These are phyloP conservation scores for Fraxinus platypoda DNA, from an alignment of 305 asterid species.

Conservation along the genomic window DNA sequence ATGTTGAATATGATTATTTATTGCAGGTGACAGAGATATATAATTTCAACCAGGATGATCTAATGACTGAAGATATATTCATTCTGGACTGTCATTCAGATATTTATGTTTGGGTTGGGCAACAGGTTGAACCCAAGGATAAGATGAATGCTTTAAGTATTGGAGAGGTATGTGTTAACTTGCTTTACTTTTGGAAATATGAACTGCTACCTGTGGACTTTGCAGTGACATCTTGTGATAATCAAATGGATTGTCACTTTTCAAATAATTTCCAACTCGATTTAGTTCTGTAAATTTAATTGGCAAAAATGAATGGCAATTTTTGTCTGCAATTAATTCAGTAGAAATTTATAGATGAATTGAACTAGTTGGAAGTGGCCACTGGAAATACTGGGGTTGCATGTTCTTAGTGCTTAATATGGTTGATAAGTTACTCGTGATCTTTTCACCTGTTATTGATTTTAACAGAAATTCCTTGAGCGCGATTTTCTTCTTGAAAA, in stretches of 20 bases:
- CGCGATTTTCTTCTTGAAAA: conserved; percentile 55
- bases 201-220: conserved; percentile 2
- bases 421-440: conserved; percentile 5
- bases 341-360: conserved; percentile 2
- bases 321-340: background rate
- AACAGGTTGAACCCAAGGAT: conserved; percentile 68
- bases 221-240: conserved; percentile 5
- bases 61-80: conserved; percentile 81
- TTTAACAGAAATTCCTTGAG: conserved; percentile 61
- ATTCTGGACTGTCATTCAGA: conserved; percentile 76
- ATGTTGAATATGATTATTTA: conserved; percentile 23
- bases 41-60: conserved; percentile 83
- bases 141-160: conserved; percentile 76
- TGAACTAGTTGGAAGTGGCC: background rate
- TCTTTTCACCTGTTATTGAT: conserved; percentile 16
- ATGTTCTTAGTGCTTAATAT: conserved; percentile 14
- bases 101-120: conserved; percentile 80
- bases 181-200: conserved; percentile 14
- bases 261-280: background rate
- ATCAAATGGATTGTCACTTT: background rate
- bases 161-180: conserved; percentile 66
- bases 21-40: conserved; percentile 76
- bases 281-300: background rate
- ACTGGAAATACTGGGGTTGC: background rate
- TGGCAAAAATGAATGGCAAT: background rate